phyloP scores from a whole-genome alignment of 1,284 basidiomycete genomes.

The Ustilago curta region DNA sequence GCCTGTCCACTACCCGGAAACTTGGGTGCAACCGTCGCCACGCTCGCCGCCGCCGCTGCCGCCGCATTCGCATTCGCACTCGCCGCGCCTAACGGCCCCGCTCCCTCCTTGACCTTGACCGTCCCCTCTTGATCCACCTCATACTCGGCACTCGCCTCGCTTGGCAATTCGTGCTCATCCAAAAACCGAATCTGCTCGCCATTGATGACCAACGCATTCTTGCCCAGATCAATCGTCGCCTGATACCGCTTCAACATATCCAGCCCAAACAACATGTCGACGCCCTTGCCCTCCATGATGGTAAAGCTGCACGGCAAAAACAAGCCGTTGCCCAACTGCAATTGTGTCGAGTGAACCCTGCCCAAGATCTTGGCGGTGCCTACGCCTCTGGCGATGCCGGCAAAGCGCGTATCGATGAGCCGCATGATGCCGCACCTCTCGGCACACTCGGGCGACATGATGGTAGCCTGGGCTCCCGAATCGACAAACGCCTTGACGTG shows the following conservation, averaged over 20 bases:
- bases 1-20: slow-evolving; percentile 78
- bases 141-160: slow-evolving; percentile 49
- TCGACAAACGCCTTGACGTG: slow-evolving; percentile 97
- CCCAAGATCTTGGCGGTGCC: slow-evolving; percentile 95
- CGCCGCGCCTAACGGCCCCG: slow-evolving; percentile 27
- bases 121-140: slow-evolving; percentile 64
- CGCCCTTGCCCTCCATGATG: slow-evolving; percentile 91
- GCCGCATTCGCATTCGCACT: slow-evolving; percentile 50
- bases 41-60: slow-evolving; percentile 16
- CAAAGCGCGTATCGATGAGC: slow-evolving; percentile 85
- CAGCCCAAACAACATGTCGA: slow-evolving; percentile 92
- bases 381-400: slow-evolving; percentile 92
- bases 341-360: slow-evolving; percentile 87
- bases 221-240: slow-evolving; percentile 90
- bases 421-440: slow-evolving; percentile 95
- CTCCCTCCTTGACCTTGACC: slow-evolving; percentile 6
- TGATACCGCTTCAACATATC: slow-evolving; percentile 99
- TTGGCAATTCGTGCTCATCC: slow-evolving; percentile 91
- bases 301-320: slow-evolving; percentile 91
- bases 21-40: slow-evolving; percentile 5
- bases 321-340: slow-evolving; percentile 83
- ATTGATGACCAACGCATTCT: slow-evolving; percentile 88
- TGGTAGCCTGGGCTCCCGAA: slow-evolving; percentile 94
- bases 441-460: slow-evolving; percentile 95
- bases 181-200: slow-evolving; percentile 87